These are phyloP conservation scores for Alnus rubra DNA, from an alignment of 306 rosid genomes.

Conservation along the genomic window DNA sequence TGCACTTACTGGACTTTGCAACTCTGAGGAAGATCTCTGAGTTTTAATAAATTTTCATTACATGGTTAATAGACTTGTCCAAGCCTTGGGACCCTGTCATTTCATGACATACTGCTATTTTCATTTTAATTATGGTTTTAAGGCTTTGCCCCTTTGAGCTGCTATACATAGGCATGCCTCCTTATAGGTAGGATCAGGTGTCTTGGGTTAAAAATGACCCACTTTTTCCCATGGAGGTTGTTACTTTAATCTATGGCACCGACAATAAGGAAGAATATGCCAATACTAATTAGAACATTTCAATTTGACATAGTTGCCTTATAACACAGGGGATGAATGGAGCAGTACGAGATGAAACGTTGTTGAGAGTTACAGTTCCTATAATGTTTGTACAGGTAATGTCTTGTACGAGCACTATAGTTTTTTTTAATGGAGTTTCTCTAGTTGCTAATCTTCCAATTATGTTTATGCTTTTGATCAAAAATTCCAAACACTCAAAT, in stretches of 20 bases:
- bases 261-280: not conserved
- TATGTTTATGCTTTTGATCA: not conserved
- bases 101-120: not conserved
- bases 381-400: conserved; percentile 86
- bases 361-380: conserved; percentile 65
- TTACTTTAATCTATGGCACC: conserved; percentile 5
- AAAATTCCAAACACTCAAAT: not conserved
- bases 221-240: conserved; percentile 3
- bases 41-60: not conserved
- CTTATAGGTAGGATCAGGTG: not conserved
- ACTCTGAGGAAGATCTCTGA: not conserved
- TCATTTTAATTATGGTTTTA: not conserved
- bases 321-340: conserved; percentile 75
- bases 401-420: not conserved
- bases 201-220: not conserved
- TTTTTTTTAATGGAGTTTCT: not conserved
- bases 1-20: not conserved
- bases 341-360: conserved; percentile 68
- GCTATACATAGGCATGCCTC: not conserved
- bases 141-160: not conserved
- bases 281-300: not conserved
- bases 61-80: not conserved
- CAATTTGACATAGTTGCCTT: conserved; percentile 21
- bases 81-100: not conserved
- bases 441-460: conserved; percentile 8